phyloP scores from a whole-genome alignment of 1,139 yeast genomes.

The Geotrichum australiense region DNA sequence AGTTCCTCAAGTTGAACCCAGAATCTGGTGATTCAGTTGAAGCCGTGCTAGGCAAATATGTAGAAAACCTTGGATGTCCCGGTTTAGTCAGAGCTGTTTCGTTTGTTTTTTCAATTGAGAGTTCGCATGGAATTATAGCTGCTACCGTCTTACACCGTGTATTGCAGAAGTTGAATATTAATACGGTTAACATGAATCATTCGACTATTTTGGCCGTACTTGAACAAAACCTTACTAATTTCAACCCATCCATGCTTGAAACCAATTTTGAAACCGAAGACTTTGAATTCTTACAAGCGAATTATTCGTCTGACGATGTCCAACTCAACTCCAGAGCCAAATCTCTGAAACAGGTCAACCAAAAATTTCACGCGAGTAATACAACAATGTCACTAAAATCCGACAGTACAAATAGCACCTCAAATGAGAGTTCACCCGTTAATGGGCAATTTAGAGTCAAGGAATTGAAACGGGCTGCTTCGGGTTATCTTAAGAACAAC shows the following conservation, averaged over 20 bases:
- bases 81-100: conserved; percentile 11
- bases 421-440: background rate
- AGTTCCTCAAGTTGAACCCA: conserved; percentile 3
- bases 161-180: background rate
- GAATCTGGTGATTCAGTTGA: background rate
- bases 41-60: background rate
- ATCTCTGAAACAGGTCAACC: conserved; percentile 9
- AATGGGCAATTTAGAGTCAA: conserved; percentile 2
- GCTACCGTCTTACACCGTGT: background rate
- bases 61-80: conserved; percentile 6
- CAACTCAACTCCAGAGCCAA: conserved; percentile 3
- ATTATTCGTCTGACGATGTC: background rate
- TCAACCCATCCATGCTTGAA: conserved; percentile 4
- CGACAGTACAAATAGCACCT: conserved; percentile 4
- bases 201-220: background rate
- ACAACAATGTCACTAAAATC: background rate
- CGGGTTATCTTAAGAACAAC: conserved; percentile 67
- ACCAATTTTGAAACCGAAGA: background rate
- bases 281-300: background rate
- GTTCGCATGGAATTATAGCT: background rate
- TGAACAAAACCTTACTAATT: background rate
- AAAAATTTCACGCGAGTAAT: background rate
- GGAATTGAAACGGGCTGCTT: conserved; percentile 11
- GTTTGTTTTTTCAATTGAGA: conserved; percentile 8
- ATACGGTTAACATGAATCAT: conserved; percentile 3